These are phyloP conservation scores for Cyclotella cryptica DNA, from an alignment of 108 stramenopile genomes.

Conservation along the genomic window DNA sequence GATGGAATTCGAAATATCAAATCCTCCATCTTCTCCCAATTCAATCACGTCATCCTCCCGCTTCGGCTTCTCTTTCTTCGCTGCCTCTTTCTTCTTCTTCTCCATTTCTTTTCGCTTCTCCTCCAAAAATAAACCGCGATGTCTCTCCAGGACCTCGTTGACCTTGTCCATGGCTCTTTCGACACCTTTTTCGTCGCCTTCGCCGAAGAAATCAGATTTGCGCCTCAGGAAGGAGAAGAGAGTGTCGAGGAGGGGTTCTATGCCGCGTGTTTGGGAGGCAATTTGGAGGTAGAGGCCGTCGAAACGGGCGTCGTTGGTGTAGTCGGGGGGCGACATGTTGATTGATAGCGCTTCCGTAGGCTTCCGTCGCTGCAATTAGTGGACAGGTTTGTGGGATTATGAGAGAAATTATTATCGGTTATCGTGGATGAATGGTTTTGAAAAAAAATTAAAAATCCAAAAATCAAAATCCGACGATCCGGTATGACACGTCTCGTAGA, in stretches of 20 bases:
- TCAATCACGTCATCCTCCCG: constrained; percentile 78
- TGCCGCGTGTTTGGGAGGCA: constrained; percentile 93
- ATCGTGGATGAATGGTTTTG: no score
- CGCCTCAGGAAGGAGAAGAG: constrained; percentile 97
- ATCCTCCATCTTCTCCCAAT: constrained; percentile 70
- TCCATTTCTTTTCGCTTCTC: constrained; percentile 50
- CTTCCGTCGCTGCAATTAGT: no score
- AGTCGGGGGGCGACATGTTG: constrained; percentile 39
- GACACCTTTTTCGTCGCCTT: constrained; percentile 22
- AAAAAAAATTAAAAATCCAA: no score
- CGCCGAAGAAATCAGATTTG: constrained; percentile 98
- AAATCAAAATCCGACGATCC: no score
- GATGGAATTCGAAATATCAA: constrained; percentile 66
- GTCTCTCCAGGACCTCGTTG: constrained; percentile 76
- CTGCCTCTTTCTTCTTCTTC: constrained; percentile 45
- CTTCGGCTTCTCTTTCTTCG: constrained; percentile 15
- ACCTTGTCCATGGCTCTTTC: constrained; percentile 74
- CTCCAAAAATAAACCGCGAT: constrained; percentile 66
- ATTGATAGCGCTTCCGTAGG: no score
- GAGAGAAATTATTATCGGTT: no score
- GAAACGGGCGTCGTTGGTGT: constrained; percentile 93
- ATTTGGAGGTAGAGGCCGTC: constrained; percentile 97
- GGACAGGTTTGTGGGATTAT: no score
- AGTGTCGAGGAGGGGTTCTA: constrained; percentile 97
- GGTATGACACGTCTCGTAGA: no score